Evolutionary conservation across 2,329 filamentous ascomycete genomes (phyloP).

Genomic region (Aspergillus sp.): DNA sequence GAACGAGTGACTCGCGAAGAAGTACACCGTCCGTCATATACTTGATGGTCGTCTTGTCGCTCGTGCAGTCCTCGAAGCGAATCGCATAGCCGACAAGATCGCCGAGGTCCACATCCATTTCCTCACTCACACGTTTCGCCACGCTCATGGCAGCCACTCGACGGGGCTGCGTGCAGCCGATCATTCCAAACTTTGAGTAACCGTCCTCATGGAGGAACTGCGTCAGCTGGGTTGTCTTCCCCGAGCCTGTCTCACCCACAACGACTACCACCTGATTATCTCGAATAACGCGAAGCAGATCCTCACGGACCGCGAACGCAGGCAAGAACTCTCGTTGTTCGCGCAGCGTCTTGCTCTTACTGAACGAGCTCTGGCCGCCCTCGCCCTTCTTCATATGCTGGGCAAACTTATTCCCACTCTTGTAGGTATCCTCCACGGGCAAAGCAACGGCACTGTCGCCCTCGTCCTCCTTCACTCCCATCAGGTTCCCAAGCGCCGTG

Average conservation of each 20-base stretch:
- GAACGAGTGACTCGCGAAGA: conserved; percentile 86
- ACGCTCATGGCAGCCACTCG: conserved; percentile 99
- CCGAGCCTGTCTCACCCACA: conserved; percentile 94
- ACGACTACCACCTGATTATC: conserved; percentile 98
- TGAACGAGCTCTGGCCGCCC: conserved; percentile 82
- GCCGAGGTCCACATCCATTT: conserved; percentile 93
- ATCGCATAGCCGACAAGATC: conserved; percentile 92
- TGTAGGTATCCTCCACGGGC: conserved; percentile 68
- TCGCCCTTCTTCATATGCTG: conserved; percentile 85
- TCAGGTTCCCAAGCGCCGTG: conserved; percentile 87
- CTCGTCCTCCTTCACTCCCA: conserved; percentile 91
- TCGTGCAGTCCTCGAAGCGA: conserved; percentile 97
- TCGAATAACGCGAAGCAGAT: conserved; percentile 83
- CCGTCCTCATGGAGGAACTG: conserved; percentile 96
- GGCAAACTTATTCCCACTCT: conserved; percentile 74
- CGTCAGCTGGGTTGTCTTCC: conserved; percentile 95
- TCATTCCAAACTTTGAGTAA: conserved; percentile 82
- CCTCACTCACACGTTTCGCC: conserved; percentile 94
- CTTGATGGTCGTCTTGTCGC: conserved; percentile 91
- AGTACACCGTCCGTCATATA: conserved; percentile 99
- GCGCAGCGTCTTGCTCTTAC: conserved; percentile 80
- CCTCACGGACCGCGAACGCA: conserved; percentile 93
- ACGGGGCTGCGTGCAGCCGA: conserved; percentile 92
- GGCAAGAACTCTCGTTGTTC: conserved; percentile 93
- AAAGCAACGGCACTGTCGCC: conserved; percentile 79